Base-by-base conservation (phyloP, 2,329 filamentous ascomycete species). In the Ophiocordyceps camponoti-saundersi region DNA sequence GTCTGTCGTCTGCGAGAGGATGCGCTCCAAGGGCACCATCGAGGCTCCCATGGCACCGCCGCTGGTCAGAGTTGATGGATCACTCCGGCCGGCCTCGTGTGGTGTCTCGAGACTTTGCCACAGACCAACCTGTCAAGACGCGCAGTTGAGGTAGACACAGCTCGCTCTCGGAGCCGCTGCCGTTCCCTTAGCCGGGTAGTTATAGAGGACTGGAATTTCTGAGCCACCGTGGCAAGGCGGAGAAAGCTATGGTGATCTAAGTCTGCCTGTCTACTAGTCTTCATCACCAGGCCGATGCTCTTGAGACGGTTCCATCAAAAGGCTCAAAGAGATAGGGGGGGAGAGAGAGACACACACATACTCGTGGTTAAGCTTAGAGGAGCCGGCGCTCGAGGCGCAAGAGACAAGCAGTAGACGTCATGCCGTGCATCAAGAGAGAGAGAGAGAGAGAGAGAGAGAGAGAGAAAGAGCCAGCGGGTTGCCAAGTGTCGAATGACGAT, bases 11-110 rank as follows among this genome's bases (percentile, higher is more conserved):
- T 61, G 58, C 16, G 62, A 59, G 20, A 57, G 55, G 49, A 72
- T 69, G 46, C 69, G 68, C 50, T 65, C 65, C 15, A 67, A 60
- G 32, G 67, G 36, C 18, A 11, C 18, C 53, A 26, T 66, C 64
- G 10, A 62, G 58, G 4, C 58, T 57, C 21, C 66, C 54, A 32
- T 60, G 56, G 53, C 58, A 52, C 53, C 56, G 49, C 55, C 55
- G 45, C 53, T 51, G 6, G 51, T 45, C 10, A 50, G n/a, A n/a
- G n/a, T n/a, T n/a, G n/a, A n/a, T n/a, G n/a, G n/a, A n/a, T n/a
- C n/a, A n/a, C n/a, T n/a, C n/a, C n/a, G n/a, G n/a, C n/a, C n/a
- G 4, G 26, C 26, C 26, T 29, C 26, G 26, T 29, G 26, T 26
- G 23, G 23, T 29, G 26, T 29, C 26, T 29, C 7, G 26, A 5